Evolutionary conservation across 805 yeast species (phyloP).

Genomic region (Jamesozyma hellenica): DNA sequence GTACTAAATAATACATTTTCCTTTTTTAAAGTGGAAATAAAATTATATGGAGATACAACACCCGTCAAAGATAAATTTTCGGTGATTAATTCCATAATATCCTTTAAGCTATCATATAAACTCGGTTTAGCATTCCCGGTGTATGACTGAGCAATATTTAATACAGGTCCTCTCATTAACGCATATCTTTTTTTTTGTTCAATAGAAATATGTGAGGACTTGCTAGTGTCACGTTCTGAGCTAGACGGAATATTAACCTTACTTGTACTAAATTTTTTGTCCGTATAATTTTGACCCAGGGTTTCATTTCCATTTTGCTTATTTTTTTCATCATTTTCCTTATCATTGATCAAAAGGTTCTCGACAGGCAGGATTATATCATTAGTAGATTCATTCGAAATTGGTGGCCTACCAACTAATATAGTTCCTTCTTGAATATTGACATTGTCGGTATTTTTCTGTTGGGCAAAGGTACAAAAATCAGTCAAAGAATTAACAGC

Average conservation of each 20-base stretch:
- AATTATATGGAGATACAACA: slow-evolving; percentile 69
- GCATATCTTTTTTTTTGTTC: slow-evolving; percentile 80
- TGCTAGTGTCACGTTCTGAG: too few species aligned
- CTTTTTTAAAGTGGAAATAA: slow-evolving; percentile 65
- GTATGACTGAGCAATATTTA: slow-evolving; percentile 60
- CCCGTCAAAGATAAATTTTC: slow-evolving; percentile 65
- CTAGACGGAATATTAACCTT: too few species aligned
- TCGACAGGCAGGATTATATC: background rate
- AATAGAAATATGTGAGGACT: slow-evolving; percentile 22
- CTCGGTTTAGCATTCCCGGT: slow-evolving; percentile 30
- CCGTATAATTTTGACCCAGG: too few species aligned
- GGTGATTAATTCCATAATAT: slow-evolving; percentile 70
- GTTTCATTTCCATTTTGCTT: too few species aligned
- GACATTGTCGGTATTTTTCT: too few species aligned
- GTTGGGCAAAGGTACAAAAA: too few species aligned
- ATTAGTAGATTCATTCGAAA: too few species aligned
- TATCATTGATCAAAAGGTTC: too few species aligned
- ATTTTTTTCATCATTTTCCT: too few species aligned
- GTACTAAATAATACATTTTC: slow-evolving; percentile 81
- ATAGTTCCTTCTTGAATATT: background rate
- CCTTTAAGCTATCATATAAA: slow-evolving; percentile 63
- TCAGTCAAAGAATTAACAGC: too few species aligned
- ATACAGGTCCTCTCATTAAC: slow-evolving; percentile 65
- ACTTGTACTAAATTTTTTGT: too few species aligned
- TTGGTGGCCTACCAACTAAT: background rate